Conservation (phyloP, 1,139 yeast species). For the Ogataea hybrid region DNA sequence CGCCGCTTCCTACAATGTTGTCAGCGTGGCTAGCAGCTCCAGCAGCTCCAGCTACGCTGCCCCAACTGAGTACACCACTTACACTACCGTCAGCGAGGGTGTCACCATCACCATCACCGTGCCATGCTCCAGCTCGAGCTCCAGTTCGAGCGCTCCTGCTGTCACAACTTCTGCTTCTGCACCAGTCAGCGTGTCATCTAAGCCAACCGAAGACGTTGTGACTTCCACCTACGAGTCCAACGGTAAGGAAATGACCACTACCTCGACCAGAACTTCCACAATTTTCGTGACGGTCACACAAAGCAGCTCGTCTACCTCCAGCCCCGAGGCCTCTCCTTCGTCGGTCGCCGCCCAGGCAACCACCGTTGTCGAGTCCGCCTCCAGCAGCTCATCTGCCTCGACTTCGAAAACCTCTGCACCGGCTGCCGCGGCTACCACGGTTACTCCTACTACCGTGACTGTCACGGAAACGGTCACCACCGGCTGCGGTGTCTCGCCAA, state of each 20-base stretch:
- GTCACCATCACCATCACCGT: conserved; percentile 17
- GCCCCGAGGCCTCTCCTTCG: conserved; percentile 4
- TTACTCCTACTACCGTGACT: conserved; percentile 23
- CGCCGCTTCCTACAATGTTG: conserved; percentile 5
- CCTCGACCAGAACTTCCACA: conserved; percentile 30
- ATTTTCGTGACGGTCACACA: conserved; percentile 23
- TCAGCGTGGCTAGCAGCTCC: background rate
- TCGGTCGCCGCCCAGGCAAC: conserved; percentile 10
- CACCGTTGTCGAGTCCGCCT: background rate
- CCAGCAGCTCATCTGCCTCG: conserved; percentile 8
- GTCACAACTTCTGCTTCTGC: conserved; percentile 8
- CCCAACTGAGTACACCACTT: conserved; percentile 10
- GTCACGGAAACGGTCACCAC: conserved; percentile 24
- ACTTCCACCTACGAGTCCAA: conserved; percentile 16
- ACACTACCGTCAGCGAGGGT: conserved; percentile 14
- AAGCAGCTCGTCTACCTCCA: conserved; percentile 4
- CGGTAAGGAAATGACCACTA: conserved; percentile 28
- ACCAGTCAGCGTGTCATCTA: conserved; percentile 7
- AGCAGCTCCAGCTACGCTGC: conserved; percentile 4
- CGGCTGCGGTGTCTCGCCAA: conserved; percentile 4
- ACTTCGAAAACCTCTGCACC: conserved; percentile 17
- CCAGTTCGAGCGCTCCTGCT: conserved; percentile 1
- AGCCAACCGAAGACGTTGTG: conserved; percentile 11
- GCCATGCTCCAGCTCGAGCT: conserved; percentile 11
- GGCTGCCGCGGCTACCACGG: conserved; percentile 15